Base-by-base conservation (phyloP, 495 filamentous ascomycete species). In the Penicillium atrosanguineum region DNA sequence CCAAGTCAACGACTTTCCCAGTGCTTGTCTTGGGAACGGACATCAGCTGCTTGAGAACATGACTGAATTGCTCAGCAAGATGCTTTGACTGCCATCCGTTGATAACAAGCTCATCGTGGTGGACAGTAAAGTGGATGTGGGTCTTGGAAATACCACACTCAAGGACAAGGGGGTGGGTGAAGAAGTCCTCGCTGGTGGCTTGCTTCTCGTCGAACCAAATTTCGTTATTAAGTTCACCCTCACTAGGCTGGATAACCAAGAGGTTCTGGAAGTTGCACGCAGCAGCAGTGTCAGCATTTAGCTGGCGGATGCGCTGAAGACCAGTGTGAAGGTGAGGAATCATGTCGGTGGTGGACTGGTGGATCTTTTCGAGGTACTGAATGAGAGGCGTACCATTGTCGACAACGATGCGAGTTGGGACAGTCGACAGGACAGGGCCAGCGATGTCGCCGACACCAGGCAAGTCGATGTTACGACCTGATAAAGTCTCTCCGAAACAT, bases 191-290 rank as follows among this genome's bases (percentile, higher is more conserved):
- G 37, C 64, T 69, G 4, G 63, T 66, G 9, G 74, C 72, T 7
- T 76, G 73, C 3, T 80, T 73, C 67, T 82, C 47, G 62, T 76
- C 25, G 55, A 71, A 60, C 56, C 72, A 77, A 4, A 79, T 63
- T 0, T 72, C 63, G 14, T 55, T 60, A 43, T 71, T 52, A 14
- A 70, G 50, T 3, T 58, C 45, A 4, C 56, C 59, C 7, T 70
- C 67, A 0, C 60, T 69, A 0, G 77, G 65, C 46, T 86, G 68
- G 48, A 88, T 79, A 1, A 81, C 79, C 5, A 87, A 70, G 7
- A 87, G 58, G 57, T 80, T 87, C 47, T 83, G 77, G 65, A 89
- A 82, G 29, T 85, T 81, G 57, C 85, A 89, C 9, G 83, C 86
- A 50, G 56, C 41, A 7, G 69, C 57, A 0, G 69, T 59, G 50